These are phyloP conservation scores for Ceratobasidium sp. DNA, from an alignment of 1,284 basidiomycete genomes.

Conservation along the genomic window DNA sequence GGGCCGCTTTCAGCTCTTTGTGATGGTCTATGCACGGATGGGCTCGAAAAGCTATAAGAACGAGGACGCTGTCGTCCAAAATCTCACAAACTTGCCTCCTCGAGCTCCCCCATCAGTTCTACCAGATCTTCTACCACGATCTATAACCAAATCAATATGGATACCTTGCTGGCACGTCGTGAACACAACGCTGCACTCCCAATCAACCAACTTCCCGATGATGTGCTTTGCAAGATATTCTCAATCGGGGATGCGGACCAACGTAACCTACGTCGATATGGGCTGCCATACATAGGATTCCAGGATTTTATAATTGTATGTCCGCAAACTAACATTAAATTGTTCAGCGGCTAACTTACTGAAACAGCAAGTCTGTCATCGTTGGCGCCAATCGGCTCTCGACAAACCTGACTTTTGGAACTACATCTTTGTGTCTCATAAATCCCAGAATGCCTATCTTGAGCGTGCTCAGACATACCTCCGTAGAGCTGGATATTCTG, in stretches of 20 bases:
- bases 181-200: background rate
- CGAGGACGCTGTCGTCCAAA: background rate
- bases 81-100: background rate
- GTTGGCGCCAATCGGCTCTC: background rate
- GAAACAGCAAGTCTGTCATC: slow-evolving; percentile 30
- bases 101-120: background rate
- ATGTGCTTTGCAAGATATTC: background rate
- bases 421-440: background rate
- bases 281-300: background rate
- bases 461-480: background rate
- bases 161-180: background rate
- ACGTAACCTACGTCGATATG: background rate
- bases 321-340: background rate
- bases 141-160: too few species aligned
- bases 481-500: background rate
- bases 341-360: background rate
- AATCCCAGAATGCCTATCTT: background rate
- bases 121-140: too few species aligned
- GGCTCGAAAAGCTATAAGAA: background rate
- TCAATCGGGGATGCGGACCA: background rate
- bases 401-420: slow-evolving; percentile 17
- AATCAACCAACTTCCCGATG: background rate
- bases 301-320: background rate
- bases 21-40: too few species aligned
- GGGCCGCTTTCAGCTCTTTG: too few species aligned